phyloP scores from a whole-genome alignment of 2,329 filamentous ascomycete genomes.

The Leptographium galeiforme region DNA sequence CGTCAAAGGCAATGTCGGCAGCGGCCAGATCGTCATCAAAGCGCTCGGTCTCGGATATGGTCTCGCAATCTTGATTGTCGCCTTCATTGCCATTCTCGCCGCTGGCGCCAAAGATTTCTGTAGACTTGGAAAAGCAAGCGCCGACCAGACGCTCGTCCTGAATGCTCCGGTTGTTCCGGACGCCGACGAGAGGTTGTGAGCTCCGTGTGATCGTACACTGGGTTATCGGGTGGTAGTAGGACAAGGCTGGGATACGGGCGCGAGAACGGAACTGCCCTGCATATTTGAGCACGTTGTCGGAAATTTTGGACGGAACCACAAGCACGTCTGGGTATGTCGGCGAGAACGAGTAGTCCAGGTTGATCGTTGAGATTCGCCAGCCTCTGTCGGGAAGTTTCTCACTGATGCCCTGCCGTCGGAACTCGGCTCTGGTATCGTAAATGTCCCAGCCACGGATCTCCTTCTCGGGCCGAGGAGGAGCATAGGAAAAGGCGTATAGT shows the following conservation, averaged over 20 bases:
- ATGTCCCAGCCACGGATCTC: conserved; percentile 67
- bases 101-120: conserved; percentile 22
- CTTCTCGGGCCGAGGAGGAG: conserved; percentile 59
- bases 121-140: conserved; percentile 73
- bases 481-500: conserved; percentile 81
- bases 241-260: conserved; percentile 74
- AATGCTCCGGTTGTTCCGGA: conserved; percentile 77
- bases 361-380: conserved; percentile 86
- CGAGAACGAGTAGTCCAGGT: conserved; percentile 79
- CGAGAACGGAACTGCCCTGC: conserved; percentile 81
- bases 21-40: conserved; percentile 56
- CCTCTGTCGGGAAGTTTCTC: conserved; percentile 63
- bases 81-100: background rate
- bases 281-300: conserved; percentile 94
- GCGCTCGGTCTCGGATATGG: conserved; percentile 42
- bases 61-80: background rate
- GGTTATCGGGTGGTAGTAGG: conserved; percentile 92
- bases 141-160: conserved; percentile 91
- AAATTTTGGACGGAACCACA: conserved; percentile 76
- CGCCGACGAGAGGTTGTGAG: conserved; percentile 79
- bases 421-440: conserved; percentile 79
- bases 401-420: conserved; percentile 74
- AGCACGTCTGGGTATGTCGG: conserved; percentile 82
- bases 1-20: conserved; percentile 37
- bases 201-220: conserved; percentile 94